Evolutionary conservation across 2,329 filamentous ascomycete species (phyloP).

Genomic region (Pseudodiploospora longispora): DNA sequence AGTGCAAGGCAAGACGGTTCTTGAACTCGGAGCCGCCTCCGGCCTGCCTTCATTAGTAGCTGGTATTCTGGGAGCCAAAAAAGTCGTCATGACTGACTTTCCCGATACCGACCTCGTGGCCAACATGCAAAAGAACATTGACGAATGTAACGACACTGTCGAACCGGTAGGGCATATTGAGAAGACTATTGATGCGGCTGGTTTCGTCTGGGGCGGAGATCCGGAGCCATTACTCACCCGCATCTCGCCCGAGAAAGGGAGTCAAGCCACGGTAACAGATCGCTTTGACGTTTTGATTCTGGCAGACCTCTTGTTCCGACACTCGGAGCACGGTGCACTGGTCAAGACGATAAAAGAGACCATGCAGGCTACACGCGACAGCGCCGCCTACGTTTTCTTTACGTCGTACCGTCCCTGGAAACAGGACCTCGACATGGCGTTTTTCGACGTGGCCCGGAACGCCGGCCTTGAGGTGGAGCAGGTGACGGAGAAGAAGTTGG

Average conservation of each 20-base stretch:
- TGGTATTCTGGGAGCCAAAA: slow-evolving; percentile 61
- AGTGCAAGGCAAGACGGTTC: slow-evolving; percentile 60
- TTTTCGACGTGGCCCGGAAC: slow-evolving; percentile 69
- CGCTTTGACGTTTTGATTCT: slow-evolving; percentile 77
- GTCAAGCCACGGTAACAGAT: slow-evolving; percentile 1
- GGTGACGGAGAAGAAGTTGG: slow-evolving; percentile 73
- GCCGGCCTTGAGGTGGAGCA: slow-evolving; percentile 70
- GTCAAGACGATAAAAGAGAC: slow-evolving; percentile 63
- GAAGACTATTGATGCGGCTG: slow-evolving; percentile 47
- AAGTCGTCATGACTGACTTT: slow-evolving; percentile 79
- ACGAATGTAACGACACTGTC: slow-evolving; percentile 38
- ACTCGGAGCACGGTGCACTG: slow-evolving; percentile 75
- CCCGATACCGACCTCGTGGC: slow-evolving; percentile 75
- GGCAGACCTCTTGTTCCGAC: slow-evolving; percentile 85
- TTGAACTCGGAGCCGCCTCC: slow-evolving; percentile 84
- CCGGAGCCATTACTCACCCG: slow-evolving; percentile 49
- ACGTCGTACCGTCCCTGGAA: slow-evolving; percentile 92
- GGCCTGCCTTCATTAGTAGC: slow-evolving; percentile 76
- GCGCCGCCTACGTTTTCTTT: slow-evolving; percentile 80
- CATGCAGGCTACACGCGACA: slow-evolving; percentile 45
- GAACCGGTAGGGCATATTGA: slow-evolving; percentile 22
- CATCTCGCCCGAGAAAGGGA: slow-evolving; percentile 30
- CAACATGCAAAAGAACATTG: slow-evolving; percentile 71
- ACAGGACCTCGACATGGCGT: slow-evolving; percentile 72
- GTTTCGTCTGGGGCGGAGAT: slow-evolving; percentile 77